Evolutionary conservation across 176 grass and related monocot species (phyloP).

Genomic region (Aegilops speltoides): DNA sequence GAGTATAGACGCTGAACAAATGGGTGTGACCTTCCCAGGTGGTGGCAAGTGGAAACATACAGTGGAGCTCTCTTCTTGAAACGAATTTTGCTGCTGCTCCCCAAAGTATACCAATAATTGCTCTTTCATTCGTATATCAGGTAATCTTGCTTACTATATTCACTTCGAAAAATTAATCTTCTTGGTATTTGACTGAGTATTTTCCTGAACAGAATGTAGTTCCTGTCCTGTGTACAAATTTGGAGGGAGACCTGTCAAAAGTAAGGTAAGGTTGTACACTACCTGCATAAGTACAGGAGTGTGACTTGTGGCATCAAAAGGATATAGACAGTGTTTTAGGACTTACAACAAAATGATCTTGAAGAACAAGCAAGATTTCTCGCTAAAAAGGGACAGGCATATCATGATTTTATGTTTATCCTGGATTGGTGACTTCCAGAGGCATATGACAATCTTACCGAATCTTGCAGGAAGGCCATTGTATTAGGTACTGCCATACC

Average conservation of each 20-base stretch:
- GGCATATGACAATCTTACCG: neutral
- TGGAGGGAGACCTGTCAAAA: slow-evolving; percentile 89
- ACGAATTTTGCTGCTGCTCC: slow-evolving; percentile 70
- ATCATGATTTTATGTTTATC: neutral
- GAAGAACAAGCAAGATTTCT: neutral
- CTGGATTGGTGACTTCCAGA: neutral
- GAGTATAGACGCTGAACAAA: slow-evolving; percentile 12
- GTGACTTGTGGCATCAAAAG: neutral
- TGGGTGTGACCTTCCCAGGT: slow-evolving; percentile 41
- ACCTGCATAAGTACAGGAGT: neutral
- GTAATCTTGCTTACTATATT: slow-evolving; percentile 39
- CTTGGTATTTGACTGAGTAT: slow-evolving; percentile 29
- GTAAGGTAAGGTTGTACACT: slow-evolving; percentile 55
- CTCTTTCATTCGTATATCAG: slow-evolving; percentile 95
- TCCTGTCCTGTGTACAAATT: slow-evolving; percentile 88
- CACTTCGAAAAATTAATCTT: slow-evolving; percentile 14
- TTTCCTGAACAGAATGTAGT: slow-evolving; percentile 83
- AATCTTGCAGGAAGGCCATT: slow-evolving; percentile 76
- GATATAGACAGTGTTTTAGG: neutral
- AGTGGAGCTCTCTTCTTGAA: slow-evolving; percentile 82
- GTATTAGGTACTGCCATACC: slow-evolving; percentile 83
- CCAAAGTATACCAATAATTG: slow-evolving; percentile 91
- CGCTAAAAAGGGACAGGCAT: neutral
- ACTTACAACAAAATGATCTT: neutral
- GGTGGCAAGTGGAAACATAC: slow-evolving; percentile 65